Evolutionary conservation across 805 yeast genomes (phyloP), one percentile per base, ranked within the genome.

Genomic region (Priceomyces carsonii): DNA sequence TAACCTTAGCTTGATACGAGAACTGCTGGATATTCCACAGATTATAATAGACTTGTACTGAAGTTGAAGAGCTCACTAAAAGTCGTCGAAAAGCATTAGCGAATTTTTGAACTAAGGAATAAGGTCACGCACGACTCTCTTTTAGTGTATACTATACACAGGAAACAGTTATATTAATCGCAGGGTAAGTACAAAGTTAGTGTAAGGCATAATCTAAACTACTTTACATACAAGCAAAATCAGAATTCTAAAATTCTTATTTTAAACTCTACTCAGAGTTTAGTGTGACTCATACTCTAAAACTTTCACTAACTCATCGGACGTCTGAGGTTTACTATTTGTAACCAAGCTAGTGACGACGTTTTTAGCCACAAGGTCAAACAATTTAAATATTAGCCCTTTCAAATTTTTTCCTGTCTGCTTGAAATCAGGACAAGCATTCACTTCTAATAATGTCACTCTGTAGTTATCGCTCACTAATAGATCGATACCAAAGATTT

Each of bases 371-470:
- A 79, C 75, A 8, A 71, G 72, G 18, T 74, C 79, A 50, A 90
- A 85, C 28, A 90, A 64, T 22, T 74, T 83, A 43, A 71, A 70
- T 19, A 93, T 85, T 15, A 88, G 51, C 2, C 48, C 66, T 51
- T 83, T 85, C 48, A 91, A 66, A 6, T 75, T 83, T 10, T 66
- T 75, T 12, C 99, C 99, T 0, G 98, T 93, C 61, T 93, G 99
- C 52, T 88, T 89, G 64, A 93, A 93, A 55, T 93, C 99, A 1
- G 99, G 99, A 53, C 83, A 93, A 10, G 98, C 82, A 52, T 93
- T 93, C 29, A 89, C 86, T 58, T 93, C 98, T 26, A 91, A 62
- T 18, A 93, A 54, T 29, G 69, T 71, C 3, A 85, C 91, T 9
- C 70, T 56, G 15, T 59, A 53, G 19, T 76, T 65, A 2, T 60